Conservation (phyloP, 805 yeast species). For the Schwanniomyces polymorphus region DNA sequence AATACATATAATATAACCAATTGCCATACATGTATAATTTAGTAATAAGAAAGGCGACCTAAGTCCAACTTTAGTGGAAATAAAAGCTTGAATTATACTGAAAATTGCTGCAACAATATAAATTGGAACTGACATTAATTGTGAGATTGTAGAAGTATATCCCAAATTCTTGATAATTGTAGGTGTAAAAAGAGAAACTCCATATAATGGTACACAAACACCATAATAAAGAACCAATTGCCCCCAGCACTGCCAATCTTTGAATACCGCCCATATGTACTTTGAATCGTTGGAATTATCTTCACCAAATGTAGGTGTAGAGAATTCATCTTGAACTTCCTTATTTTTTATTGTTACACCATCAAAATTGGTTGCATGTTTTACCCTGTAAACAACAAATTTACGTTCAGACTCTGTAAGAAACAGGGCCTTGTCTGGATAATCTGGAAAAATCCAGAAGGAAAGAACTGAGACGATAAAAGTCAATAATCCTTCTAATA, state of each 20-base stretch:
- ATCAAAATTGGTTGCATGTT: not conserved
- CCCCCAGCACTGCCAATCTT: not conserved
- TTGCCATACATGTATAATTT: not conserved
- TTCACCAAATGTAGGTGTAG: not conserved
- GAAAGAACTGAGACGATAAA: conserved; percentile 48
- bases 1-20: not conserved
- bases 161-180: conserved; percentile 46
- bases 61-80: not conserved
- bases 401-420: conserved; percentile 32
- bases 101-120: conserved; percentile 24
- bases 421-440: conserved; percentile 38
- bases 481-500: conserved; percentile 63
- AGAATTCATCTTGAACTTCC: not conserved
- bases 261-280: not conserved
- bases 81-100: not conserved
- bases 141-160: conserved; percentile 39
- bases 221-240: not conserved
- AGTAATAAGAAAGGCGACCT: not conserved
- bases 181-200: conserved; percentile 40
- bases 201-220: not conserved
- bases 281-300: not conserved
- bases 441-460: conserved; percentile 46
- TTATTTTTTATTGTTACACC: not conserved
- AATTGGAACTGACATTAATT: conserved; percentile 45
- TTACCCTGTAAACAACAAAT: conserved; percentile 32